phyloP scores from a whole-genome alignment of 352 stramenopile species.

The Globisporangium yorkense region DNA sequence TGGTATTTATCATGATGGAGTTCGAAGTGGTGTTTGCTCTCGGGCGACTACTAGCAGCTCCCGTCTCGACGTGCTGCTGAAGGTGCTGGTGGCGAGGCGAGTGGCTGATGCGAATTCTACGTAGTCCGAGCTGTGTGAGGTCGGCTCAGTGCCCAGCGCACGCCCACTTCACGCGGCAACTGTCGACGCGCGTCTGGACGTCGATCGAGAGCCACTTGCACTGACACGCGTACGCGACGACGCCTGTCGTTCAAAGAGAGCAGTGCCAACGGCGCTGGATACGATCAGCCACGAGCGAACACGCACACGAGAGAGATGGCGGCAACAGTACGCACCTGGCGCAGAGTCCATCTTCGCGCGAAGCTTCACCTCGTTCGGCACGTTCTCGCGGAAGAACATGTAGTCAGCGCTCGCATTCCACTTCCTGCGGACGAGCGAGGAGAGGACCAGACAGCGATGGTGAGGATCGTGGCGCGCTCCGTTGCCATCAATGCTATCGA shows the following conservation, averaged over 20 bases:
- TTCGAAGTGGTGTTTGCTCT: no score
- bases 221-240: constrained; percentile 69
- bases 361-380: constrained; percentile 64
- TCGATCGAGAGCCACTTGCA: constrained; percentile 75
- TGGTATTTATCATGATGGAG: constrained; percentile 8
- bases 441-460: neutral
- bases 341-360: constrained; percentile 52
- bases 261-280: neutral
- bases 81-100: no score
- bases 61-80: neutral
- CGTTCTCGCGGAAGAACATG: constrained; percentile 84
- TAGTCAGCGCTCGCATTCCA: constrained; percentile 69
- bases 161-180: constrained; percentile 62
- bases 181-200: constrained; percentile 37
- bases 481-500: neutral
- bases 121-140: neutral
- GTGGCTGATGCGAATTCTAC: no score
- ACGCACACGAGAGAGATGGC: no score
- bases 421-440: constrained; percentile 25
- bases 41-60: no score
- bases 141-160: constrained; percentile 49
- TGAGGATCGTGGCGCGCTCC: neutral
- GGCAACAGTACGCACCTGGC: constrained; percentile 22
- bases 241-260: constrained; percentile 16
- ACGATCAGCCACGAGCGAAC: no score